Percentiles rank a stretch among this genome's conserved stretches.
Evolutionary conservation across 2,329 filamentous ascomycete species (phyloP).

Genomic region (Volutella citrinella): DNA sequence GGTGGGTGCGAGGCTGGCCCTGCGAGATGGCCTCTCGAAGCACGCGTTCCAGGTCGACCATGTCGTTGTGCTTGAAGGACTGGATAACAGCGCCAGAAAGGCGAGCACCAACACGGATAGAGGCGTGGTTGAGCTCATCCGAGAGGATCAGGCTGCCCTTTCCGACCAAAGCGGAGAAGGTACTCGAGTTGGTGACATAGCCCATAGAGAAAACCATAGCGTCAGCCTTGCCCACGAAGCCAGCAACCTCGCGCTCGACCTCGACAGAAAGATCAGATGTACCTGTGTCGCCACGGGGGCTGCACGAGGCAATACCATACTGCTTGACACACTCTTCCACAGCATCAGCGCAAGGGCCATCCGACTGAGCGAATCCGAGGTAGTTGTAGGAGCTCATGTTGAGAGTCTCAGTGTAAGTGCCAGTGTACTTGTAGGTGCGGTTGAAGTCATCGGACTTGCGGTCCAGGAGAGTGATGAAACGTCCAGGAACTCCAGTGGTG

Average conservation of each 20-base stretch:
- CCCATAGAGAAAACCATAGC: constrained; percentile 99
- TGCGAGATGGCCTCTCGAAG: constrained; percentile 92
- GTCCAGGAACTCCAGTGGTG: constrained; percentile 87
- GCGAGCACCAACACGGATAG: constrained; percentile 91
- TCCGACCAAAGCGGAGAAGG: constrained; percentile 87
- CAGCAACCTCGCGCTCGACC: constrained; percentile 84
- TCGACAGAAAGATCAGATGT: constrained; percentile 85
- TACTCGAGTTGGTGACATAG: constrained; percentile 90
- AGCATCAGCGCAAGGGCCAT: constrained; percentile 91
- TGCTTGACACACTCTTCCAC: constrained; percentile 82
- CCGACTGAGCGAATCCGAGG: constrained; percentile 94
- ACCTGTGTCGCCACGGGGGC: constrained; percentile 78
- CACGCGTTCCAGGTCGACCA: constrained; percentile 78
- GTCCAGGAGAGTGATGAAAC: constrained; percentile 90
- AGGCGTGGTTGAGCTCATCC: constrained; percentile 96
- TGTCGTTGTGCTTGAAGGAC: constrained; percentile 98
- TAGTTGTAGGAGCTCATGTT: constrained; percentile 99
- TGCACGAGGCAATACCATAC: constrained; percentile 80
- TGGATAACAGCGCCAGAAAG: constrained; percentile 92
- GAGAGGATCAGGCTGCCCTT: constrained; percentile 95
- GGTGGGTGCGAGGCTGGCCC: constrained; percentile 95
- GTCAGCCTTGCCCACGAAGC: constrained; percentile 89
- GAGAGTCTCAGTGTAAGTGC: constrained; percentile 88
- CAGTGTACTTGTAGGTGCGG: constrained; percentile 81
- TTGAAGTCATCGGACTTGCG: constrained; percentile 91